Conservation (phyloP, 2,329 filamentous ascomycete species). For the Penicillium crustosum region DNA sequence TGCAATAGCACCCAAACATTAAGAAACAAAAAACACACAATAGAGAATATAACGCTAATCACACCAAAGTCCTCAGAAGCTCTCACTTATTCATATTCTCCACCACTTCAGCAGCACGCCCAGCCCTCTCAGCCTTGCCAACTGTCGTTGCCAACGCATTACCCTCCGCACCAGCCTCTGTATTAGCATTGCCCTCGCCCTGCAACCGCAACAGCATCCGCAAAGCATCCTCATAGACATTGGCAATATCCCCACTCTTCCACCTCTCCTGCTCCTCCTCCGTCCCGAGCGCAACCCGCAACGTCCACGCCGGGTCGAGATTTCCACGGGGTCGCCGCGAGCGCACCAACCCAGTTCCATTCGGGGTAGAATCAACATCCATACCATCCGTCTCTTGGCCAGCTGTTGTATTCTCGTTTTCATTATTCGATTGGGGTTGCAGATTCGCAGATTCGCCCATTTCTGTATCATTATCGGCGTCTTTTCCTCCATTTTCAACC, state of each 20-base stretch:
- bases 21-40: not conserved
- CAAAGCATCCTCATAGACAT: slow-evolving; percentile 44
- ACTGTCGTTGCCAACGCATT: slow-evolving; percentile 47
- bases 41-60: slow-evolving; percentile 6
- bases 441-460: slow-evolving; percentile 16
- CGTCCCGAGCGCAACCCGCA: slow-evolving; percentile 35
- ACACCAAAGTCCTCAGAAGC: slow-evolving; percentile 10
- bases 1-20: slow-evolving; percentile 3
- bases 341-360: not conserved
- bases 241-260: slow-evolving; percentile 44
- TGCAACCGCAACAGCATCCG: slow-evolving; percentile 41
- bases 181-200: slow-evolving; percentile 31
- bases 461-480: slow-evolving; percentile 32
- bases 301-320: slow-evolving; percentile 28
- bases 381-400: slow-evolving; percentile 20
- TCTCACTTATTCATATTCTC: slow-evolving; percentile 46
- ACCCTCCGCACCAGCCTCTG: slow-evolving; percentile 27
- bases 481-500: slow-evolving; percentile 39
- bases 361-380: slow-evolving; percentile 32
- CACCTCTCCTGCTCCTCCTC: slow-evolving; percentile 39
- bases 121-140: slow-evolving; percentile 49
- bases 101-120: slow-evolving; percentile 47
- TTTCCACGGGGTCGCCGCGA: not conserved
- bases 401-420: not conserved
- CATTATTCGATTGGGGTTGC: not conserved